These are phyloP conservation scores for Rhodamnia argentea DNA, from an alignment of 345 rosid genomes.

Conservation along the genomic window DNA sequence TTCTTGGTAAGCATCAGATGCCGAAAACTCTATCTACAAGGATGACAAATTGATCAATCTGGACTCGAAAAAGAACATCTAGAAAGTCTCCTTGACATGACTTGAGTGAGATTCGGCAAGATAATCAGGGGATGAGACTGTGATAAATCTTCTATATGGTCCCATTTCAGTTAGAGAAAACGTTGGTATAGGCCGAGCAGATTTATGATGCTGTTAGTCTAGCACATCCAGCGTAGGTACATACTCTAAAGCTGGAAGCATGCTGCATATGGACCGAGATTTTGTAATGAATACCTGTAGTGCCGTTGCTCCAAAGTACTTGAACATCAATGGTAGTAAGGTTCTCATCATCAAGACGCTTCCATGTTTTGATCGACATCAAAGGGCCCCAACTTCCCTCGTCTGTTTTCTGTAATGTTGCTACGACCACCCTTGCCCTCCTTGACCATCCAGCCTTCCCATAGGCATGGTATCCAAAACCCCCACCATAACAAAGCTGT, in stretches of 20 bases:
- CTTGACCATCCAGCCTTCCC: conserved; percentile 87
- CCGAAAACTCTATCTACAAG: not conserved
- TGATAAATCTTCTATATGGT: not conserved
- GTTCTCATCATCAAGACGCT: conserved; percentile 67
- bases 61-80: not conserved
- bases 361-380: conserved; percentile 81
- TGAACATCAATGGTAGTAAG: conserved; percentile 51
- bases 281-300: conserved; percentile 20
- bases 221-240: not conserved
- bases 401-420: conserved; percentile 52
- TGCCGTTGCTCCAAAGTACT: conserved; percentile 65
- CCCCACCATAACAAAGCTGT: conserved; percentile 88
- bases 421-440: conserved; percentile 67
- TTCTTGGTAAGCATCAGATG: not conserved
- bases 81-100: not conserved
- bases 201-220: not conserved
- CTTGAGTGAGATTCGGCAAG: not conserved
- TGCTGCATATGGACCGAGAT: not conserved
- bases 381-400: conserved; percentile 59
- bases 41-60: not conserved
- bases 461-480: conserved; percentile 91
- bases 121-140: not conserved
- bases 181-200: too few species aligned
- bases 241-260: not conserved
- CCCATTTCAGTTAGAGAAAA: too few species aligned